Percentiles rank a stretch among this genome's conserved stretches.
phyloP scores from a whole-genome alignment of 1,284 basidiomycete genomes.

The Peniophora sp. region DNA sequence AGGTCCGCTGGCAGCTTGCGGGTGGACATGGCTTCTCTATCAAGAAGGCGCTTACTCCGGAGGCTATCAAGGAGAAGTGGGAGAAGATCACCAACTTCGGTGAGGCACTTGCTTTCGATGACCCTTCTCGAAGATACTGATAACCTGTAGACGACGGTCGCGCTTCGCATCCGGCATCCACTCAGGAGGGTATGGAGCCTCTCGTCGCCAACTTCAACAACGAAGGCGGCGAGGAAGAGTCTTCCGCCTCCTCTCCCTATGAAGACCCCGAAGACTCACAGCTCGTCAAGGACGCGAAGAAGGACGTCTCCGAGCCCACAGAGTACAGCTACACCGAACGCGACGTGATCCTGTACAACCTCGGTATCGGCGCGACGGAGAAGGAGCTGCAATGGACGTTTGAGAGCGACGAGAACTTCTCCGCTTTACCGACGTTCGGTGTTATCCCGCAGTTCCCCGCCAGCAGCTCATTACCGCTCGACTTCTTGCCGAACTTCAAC shows the following conservation, averaged over 20 bases:
- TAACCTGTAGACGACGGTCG: slow-evolving; percentile 54
- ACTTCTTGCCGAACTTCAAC: slow-evolving; percentile 93
- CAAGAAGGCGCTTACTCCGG: slow-evolving; percentile 67
- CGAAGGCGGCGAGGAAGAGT: slow-evolving; percentile 29
- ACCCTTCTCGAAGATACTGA: slow-evolving; percentile 2
- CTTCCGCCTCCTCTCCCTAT: slow-evolving; percentile 37
- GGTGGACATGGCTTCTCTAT: slow-evolving; percentile 86
- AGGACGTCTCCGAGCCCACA: slow-evolving; percentile 41
- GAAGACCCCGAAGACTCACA: slow-evolving; percentile 81
- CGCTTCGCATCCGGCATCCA: slow-evolving; percentile 69
- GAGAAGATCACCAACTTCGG: slow-evolving; percentile 76
- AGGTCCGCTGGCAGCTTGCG: slow-evolving; percentile 90
- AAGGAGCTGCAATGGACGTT: slow-evolving; percentile 90
- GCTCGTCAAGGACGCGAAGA: slow-evolving; percentile 81
- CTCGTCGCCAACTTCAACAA: slow-evolving; percentile 82
- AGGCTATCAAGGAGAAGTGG: slow-evolving; percentile 78
- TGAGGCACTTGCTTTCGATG: slow-evolving; percentile 27
- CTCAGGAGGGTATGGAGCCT: slow-evolving; percentile 69
- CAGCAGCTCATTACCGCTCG: slow-evolving; percentile 55
- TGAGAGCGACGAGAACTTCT: slow-evolving; percentile 85
- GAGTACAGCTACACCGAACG: slow-evolving; percentile 79
- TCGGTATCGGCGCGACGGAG: slow-evolving; percentile 93
- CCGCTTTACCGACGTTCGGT: slow-evolving; percentile 88
- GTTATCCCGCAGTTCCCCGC: slow-evolving; percentile 91
- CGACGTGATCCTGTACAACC: slow-evolving; percentile 93